Conservation (phyloP, 257 asterid species). For the Solanum rostratum region DNA sequence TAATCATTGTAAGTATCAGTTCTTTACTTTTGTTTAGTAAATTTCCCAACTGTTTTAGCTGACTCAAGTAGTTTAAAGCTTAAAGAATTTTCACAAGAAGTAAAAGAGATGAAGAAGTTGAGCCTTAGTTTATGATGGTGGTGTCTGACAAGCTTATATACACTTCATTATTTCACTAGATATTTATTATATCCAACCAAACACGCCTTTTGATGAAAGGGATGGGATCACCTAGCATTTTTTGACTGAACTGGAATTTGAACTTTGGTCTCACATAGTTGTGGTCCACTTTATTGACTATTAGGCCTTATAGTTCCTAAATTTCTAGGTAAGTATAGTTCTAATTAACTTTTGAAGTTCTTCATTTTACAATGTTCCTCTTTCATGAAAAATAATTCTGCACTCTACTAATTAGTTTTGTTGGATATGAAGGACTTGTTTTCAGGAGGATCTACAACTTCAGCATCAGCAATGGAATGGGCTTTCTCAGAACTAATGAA, state of each 20-base stretch:
- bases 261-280: background rate
- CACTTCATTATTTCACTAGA: background rate
- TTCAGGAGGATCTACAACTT: conserved; percentile 9
- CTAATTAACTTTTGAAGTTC: too few relatives aligned
- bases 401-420: background rate
- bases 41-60: background rate
- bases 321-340: too few relatives aligned
- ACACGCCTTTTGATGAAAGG: background rate
- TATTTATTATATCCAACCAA: background rate
- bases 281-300: background rate
- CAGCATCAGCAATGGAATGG: conserved; percentile 11
- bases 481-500: conserved; percentile 16
- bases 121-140: background rate
- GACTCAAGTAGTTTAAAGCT: background rate
- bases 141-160: background rate
- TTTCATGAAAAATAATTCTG: background rate
- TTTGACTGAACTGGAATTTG: background rate
- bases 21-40: background rate
- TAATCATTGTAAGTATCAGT: conserved; percentile 3
- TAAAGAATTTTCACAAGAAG: background rate
- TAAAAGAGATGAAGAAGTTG: background rate
- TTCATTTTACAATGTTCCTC: background rate
- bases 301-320: too few relatives aligned
- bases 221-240: background rate
- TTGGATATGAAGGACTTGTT: conserved; percentile 12